Conservation (phyloP, 805 yeast species). For the Candida stauntonica region DNA sequence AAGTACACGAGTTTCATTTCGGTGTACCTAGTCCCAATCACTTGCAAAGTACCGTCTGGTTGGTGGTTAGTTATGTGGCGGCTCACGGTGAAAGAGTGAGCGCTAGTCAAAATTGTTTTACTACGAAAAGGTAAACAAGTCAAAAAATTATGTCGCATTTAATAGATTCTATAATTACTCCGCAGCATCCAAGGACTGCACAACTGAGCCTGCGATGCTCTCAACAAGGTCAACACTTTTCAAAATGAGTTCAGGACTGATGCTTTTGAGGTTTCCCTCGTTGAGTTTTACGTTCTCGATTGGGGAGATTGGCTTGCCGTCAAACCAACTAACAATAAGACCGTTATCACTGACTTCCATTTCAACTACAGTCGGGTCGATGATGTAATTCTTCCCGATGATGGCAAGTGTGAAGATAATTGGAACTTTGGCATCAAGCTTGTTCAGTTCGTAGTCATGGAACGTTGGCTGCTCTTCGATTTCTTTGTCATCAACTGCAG, state of each 20-base stretch:
- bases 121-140: too few relatives aligned
- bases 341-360: conserved; percentile 87
- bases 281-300: conserved; percentile 64
- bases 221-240: conserved; percentile 56
- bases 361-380: conserved; percentile 89
- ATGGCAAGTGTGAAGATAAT: conserved; percentile 71
- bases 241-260: conserved; percentile 42
- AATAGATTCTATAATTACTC: conserved; percentile 5
- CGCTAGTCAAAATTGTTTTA: too few relatives aligned
- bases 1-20: neutral
- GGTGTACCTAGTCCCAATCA: neutral
- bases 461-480: conserved; percentile 89
- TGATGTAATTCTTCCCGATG: conserved; percentile 57
- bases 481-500: conserved; percentile 56
- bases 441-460: conserved; percentile 77
- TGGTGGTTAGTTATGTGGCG: neutral
- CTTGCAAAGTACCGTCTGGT: too few relatives aligned
- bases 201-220: conserved; percentile 58
- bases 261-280: conserved; percentile 48
- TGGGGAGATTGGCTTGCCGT: conserved; percentile 69
- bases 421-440: conserved; percentile 61
- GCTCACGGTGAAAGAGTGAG: too few relatives aligned
- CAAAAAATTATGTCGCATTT: neutral
- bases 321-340: conserved; percentile 64
- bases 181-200: conserved; percentile 26